Conservation (phyloP, 2,329 filamentous ascomycete genomes). For the Huntiella abstrusa region DNA sequence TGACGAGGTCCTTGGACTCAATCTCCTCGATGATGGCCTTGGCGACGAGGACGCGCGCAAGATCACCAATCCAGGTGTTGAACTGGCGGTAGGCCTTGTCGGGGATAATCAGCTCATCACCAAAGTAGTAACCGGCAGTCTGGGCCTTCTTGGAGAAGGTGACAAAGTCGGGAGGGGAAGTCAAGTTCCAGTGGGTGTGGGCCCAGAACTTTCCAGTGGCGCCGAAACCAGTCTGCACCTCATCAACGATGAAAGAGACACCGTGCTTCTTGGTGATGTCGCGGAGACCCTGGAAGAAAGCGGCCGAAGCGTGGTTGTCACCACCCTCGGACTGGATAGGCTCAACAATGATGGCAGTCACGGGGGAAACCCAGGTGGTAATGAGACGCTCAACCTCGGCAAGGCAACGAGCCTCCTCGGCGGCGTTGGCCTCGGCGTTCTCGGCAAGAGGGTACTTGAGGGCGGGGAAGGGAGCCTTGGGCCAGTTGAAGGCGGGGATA, state of each 20-base stretch:
- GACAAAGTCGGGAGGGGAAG: slow-evolving; percentile 71
- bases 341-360: slow-evolving; percentile 69
- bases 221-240: slow-evolving; percentile 79
- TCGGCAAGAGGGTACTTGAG: slow-evolving; percentile 77
- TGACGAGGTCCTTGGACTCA: slow-evolving; percentile 55
- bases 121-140: slow-evolving; percentile 82
- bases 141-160: slow-evolving; percentile 94
- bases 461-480: slow-evolving; percentile 67
- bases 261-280: slow-evolving; percentile 59
- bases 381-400: slow-evolving; percentile 71
- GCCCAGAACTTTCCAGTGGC: slow-evolving; percentile 93
- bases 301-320: slow-evolving; percentile 78
- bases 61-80: slow-evolving; percentile 96
- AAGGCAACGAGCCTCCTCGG: slow-evolving; percentile 62
- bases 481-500: slow-evolving; percentile 90
- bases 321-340: slow-evolving; percentile 87
- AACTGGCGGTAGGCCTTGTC: slow-evolving; percentile 94
- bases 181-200: slow-evolving; percentile 81
- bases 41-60: slow-evolving; percentile 68
- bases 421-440: slow-evolving; percentile 61
- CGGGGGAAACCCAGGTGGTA: slow-evolving; percentile 57
- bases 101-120: slow-evolving; percentile 58
- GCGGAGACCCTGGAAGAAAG: slow-evolving; percentile 72
- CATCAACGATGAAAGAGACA: slow-evolving; percentile 77
- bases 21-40: slow-evolving; percentile 71